Evolutionary conservation across 306 rosid species (phyloP).

Genomic region (Vachellia pachyceras): DNA sequence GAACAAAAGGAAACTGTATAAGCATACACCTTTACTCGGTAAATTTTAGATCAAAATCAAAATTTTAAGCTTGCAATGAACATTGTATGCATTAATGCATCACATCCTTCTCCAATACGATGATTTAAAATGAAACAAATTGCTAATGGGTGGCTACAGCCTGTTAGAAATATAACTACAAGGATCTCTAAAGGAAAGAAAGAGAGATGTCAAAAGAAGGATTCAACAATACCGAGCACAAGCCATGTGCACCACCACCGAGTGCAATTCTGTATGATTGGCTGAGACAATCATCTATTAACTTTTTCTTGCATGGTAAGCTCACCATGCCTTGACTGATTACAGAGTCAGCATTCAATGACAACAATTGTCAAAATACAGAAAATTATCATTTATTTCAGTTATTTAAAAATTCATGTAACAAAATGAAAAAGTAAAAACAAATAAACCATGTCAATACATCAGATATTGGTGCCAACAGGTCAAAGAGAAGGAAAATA

Average conservation of each 20-base stretch:
- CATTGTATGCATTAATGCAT: not conserved
- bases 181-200: not conserved
- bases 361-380: conserved; percentile 64
- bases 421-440: not conserved
- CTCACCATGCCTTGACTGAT: conserved; percentile 67
- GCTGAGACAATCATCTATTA: conserved; percentile 63
- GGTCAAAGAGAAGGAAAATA: conserved; percentile 6
- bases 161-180: not conserved
- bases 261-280: conserved; percentile 69
- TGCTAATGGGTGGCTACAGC: not conserved
- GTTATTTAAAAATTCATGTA: not conserved
- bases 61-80: not conserved
- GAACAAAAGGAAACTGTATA: too few species aligned
- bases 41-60: not conserved
- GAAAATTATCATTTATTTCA: conserved; percentile 17
- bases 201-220: not conserved
- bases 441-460: not conserved
- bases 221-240: conserved; percentile 67
- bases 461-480: conserved; percentile 1
- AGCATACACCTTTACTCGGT: not conserved
- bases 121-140: not conserved
- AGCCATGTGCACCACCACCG: conserved; percentile 70
- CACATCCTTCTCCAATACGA: not conserved
- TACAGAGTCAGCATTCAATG: conserved; percentile 65
- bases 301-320: conserved; percentile 65